Percentiles rank a stretch among this genome's conserved stretches.
Evolutionary conservation across 2,329 filamentous ascomycete genomes (phyloP).

Genomic region (Grosmannia serpens): DNA sequence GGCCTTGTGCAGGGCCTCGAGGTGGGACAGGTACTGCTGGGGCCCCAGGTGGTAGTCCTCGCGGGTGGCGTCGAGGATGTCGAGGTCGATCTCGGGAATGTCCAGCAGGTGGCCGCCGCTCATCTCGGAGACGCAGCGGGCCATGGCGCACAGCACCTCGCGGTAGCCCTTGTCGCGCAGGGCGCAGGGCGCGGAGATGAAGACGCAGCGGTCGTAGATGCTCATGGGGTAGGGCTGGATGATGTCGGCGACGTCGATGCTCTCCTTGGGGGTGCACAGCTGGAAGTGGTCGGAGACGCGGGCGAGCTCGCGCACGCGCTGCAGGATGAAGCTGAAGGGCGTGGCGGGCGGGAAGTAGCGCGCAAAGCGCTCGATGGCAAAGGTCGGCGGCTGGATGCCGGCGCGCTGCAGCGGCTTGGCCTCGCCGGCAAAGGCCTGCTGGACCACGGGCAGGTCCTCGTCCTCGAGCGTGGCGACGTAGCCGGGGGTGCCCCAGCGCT

Average conservation of each 20-base stretch:
- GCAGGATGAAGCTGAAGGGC: constrained; percentile 72
- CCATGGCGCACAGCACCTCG: constrained; percentile 50
- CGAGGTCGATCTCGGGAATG: constrained; percentile 58
- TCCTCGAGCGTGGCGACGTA: constrained; percentile 68
- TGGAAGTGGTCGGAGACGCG: constrained; percentile 55
- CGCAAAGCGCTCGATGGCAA: constrained; percentile 63
- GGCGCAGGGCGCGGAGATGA: constrained; percentile 59
- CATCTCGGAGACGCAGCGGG: constrained; percentile 57
- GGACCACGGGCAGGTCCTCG: constrained; percentile 54
- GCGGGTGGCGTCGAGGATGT: constrained; percentile 57
- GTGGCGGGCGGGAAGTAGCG: constrained; percentile 71
- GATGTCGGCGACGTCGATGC: constrained; percentile 56
- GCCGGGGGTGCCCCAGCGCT: constrained; percentile 34
- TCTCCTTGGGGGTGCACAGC: constrained; percentile 53
- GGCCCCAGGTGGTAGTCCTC: constrained; percentile 23
- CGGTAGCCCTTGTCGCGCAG: constrained; percentile 37
- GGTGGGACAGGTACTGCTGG: constrained; percentile 47
- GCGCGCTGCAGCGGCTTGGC: constrained; percentile 57
- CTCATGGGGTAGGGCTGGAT: constrained; percentile 63
- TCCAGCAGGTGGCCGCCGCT: constrained; percentile 57
- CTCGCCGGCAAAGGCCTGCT: constrained; percentile 49
- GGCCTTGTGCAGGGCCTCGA: constrained; percentile 72
- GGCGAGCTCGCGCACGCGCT: constrained; percentile 60
- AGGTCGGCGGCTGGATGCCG: constrained; percentile 60
- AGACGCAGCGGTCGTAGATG: constrained; percentile 61